Base-by-base conservation (phyloP, 345 rosid genomes). In the Laguncularia racemosa region DNA sequence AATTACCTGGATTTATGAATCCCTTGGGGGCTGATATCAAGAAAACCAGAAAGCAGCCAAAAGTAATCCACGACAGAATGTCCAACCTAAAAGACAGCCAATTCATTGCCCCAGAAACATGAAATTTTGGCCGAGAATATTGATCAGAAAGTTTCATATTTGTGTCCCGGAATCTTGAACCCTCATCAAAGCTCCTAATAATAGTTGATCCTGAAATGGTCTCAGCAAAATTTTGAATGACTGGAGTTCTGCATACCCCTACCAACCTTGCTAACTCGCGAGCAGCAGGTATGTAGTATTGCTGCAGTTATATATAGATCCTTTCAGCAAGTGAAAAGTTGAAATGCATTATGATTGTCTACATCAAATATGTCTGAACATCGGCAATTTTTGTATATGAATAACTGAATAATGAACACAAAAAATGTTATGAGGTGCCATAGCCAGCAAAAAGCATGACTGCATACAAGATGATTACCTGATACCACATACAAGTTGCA, bases 31-130 rank as follows among this genome's bases (percentile, higher is more conserved):
- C 58, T 65, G 88, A 72, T 54, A 85, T 72, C 49, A 85, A 54
- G 78, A 85, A 77, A 59, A 77, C 65, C 72, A 88, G 72, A 48
- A 82, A 79, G 74, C 69, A 52, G 18, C 68, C 90, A 68, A 88
- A 83, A 10, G 84, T 78, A 5, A 76, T 5, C 14, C 78, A 63
- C 44, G 89, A 79, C 52, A 88, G 60, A 52, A 85, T 67, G 28
- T 88, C 90, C 38, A 88, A 63, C 58, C 90, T 86, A 67, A 88
- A 74, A 72, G 81, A 72, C 46, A 88, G 81, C 92, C 96, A 88
- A 53, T 83, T 83, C 88, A 71, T 85, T 48, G 84, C 96, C 33
- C 51, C 84, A 51, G 58, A 52, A 3, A 59, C 56, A 54, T 83
- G 74, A 53, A 88, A 85, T 44, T 50, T 61, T 20, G 86, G 81